phyloP scores from a whole-genome alignment of 768 basidiomycete genomes.

The Kwoniella heveanensis region DNA sequence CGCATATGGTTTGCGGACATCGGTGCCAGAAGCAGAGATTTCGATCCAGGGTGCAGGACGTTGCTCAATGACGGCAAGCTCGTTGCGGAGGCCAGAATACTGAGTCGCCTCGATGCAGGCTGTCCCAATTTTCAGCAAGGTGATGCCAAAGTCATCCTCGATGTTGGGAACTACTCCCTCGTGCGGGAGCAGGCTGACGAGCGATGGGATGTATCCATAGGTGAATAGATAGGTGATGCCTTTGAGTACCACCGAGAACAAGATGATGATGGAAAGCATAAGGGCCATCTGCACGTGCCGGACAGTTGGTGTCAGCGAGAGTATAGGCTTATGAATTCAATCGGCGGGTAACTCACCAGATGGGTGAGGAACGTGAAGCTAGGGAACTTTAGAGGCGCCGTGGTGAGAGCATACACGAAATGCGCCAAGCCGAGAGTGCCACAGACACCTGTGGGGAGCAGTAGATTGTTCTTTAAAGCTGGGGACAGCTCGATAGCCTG shows the following conservation, averaged over 20 bases:
- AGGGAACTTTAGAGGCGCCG: conserved; percentile 50
- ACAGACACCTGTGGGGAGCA: conserved; percentile 46
- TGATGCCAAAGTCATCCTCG: conserved; percentile 51
- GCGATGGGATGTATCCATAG: conserved; percentile 46
- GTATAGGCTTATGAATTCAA: too few relatives aligned
- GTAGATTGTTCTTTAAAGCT: conserved; percentile 29
- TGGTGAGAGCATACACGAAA: conserved; percentile 45
- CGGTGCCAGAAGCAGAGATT: conserved; percentile 25
- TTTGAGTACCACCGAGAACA: conserved; percentile 35
- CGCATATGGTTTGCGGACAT: conserved; percentile 21
- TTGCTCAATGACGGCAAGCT: conserved; percentile 36
- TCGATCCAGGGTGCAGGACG: conserved; percentile 38
- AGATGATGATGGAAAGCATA: conserved; percentile 38
- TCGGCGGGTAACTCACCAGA: conserved; percentile 33
- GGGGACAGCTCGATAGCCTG: conserved; percentile 45
- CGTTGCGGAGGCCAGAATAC: conserved; percentile 47
- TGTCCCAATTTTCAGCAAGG: conserved; percentile 47
- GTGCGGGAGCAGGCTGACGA: conserved; percentile 45
- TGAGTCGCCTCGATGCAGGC: conserved; percentile 50
- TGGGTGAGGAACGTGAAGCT: conserved; percentile 52
- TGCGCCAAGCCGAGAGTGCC: conserved; percentile 40
- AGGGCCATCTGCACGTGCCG: conserved; percentile 39
- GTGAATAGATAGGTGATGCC: conserved; percentile 47
- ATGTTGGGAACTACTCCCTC: conserved; percentile 38
- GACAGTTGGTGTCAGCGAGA: conserved; percentile 5